Conservation (phyloP, 2,329 filamentous ascomycete genomes). For the Trichophyton simii region DNA sequence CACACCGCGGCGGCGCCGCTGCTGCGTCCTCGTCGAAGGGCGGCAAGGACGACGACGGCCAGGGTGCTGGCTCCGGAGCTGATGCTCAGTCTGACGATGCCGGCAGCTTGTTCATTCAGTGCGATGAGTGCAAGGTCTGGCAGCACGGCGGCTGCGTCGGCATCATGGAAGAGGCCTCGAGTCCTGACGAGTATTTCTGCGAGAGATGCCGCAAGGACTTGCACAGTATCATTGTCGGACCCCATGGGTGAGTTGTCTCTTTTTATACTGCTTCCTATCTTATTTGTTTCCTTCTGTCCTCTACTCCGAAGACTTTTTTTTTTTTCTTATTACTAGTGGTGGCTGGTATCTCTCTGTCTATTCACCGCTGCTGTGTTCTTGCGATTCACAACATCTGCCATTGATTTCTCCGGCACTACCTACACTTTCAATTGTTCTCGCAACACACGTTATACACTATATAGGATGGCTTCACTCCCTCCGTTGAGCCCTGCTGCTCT, state of each 20-base stretch:
- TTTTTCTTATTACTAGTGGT: background rate
- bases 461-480: background rate
- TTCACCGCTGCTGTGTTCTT: background rate
- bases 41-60: slow-evolving; percentile 37
- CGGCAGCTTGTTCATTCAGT: slow-evolving; percentile 94
- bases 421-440: background rate
- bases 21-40: slow-evolving; percentile 27
- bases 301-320: background rate
- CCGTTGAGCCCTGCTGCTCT: background rate
- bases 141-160: slow-evolving; percentile 96
- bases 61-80: slow-evolving; percentile 31
- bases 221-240: slow-evolving; percentile 67
- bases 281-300: slow-evolving; percentile 4
- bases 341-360: background rate
- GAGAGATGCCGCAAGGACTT: slow-evolving; percentile 86
- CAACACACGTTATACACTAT: background rate
- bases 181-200: slow-evolving; percentile 95
- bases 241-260: slow-evolving; percentile 61
- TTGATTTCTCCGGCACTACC: background rate
- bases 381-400: background rate
- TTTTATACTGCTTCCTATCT: background rate
- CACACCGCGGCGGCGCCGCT: slow-evolving; percentile 46
- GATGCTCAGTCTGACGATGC: slow-evolving; percentile 63
- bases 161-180: slow-evolving; percentile 85
- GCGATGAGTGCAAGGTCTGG: slow-evolving; percentile 96